Evolutionary conservation across 2,329 filamentous ascomycete species (phyloP).

Genomic region (Colletotrichum neosansevieriae): DNA sequence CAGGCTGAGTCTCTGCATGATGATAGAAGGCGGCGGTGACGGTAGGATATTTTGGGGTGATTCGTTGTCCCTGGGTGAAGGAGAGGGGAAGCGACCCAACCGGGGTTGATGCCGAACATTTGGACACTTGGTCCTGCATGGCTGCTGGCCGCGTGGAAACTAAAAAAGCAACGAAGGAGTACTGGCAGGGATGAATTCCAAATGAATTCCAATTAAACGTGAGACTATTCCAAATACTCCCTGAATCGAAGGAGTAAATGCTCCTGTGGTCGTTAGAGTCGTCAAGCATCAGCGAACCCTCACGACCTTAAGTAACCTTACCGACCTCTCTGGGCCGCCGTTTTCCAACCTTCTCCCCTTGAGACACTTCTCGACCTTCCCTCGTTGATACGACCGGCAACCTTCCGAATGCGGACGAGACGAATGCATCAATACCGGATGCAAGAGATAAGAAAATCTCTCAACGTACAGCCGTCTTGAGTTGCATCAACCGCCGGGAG

Average conservation of each 20-base stretch:
- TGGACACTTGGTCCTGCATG: conserved; percentile 21
- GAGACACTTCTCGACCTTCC: background rate
- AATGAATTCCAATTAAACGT: conserved; percentile 24
- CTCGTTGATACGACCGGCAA: conserved; percentile 10
- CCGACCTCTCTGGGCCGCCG: conserved; percentile 11
- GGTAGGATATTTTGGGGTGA: conserved; percentile 25
- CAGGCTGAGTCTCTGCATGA: conserved; percentile 51
- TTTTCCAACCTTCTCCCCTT: background rate
- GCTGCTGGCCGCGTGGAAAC: conserved; percentile 24
- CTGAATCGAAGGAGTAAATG: conserved; percentile 22
- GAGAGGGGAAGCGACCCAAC: conserved; percentile 24
- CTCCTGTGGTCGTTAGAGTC: conserved; percentile 27
- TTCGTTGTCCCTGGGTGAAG: conserved; percentile 29
- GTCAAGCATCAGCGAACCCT: conserved; percentile 4
- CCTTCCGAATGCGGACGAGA: conserved; percentile 7
- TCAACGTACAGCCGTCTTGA: conserved; percentile 24
- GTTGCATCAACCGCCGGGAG: conserved; percentile 33
- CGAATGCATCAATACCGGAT: conserved; percentile 15
- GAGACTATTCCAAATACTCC: conserved; percentile 31
- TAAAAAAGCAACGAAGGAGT: conserved; percentile 32
- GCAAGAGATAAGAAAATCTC: conserved; percentile 9
- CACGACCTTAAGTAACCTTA: conserved; percentile 32
- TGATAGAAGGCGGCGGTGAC: conserved; percentile 41
- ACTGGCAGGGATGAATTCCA: conserved; percentile 29
- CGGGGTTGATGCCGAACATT: conserved; percentile 25